These are phyloP conservation scores for Globisporangium okanoganense DNA, from an alignment of 352 stramenopile genomes.

Conservation along the genomic window DNA sequence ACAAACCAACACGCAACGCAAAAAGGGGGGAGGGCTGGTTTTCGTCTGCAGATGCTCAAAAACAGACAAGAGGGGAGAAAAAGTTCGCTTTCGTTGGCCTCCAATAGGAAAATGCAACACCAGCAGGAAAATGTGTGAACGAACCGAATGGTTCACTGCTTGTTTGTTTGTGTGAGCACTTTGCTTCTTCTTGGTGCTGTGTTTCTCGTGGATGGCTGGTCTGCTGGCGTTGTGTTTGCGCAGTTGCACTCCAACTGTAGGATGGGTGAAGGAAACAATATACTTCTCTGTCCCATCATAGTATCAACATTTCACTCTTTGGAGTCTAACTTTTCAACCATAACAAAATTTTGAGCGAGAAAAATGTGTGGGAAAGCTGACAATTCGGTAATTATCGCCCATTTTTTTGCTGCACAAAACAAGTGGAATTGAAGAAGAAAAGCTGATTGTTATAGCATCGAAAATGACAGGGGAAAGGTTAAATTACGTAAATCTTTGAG, in stretches of 20 bases:
- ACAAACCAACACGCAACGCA: background rate
- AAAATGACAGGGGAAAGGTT: background rate
- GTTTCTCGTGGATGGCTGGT: background rate
- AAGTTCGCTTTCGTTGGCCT: background rate
- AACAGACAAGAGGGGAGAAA: background rate
- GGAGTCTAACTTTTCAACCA: background rate
- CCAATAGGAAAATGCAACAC: background rate
- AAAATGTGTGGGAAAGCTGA: background rate
- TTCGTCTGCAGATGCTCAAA: conserved; percentile 4
- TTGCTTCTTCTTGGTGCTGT: background rate
- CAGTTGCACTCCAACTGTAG: conserved; percentile 20
- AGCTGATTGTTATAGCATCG: background rate
- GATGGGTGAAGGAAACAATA: too few species aligned
- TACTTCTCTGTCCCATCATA: background rate
- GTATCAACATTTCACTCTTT: background rate
- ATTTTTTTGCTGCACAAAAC: background rate
- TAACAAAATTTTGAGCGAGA: background rate
- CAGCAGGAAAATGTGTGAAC: background rate
- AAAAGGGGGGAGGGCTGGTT: background rate
- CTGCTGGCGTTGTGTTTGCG: background rate
- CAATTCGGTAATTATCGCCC: background rate
- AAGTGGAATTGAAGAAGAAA: background rate
- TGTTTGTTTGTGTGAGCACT: background rate
- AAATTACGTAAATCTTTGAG: background rate
- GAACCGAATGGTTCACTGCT: background rate